Percentiles rank a stretch among this genome's conserved stretches.
phyloP scores from a whole-genome alignment of 169 alveolate genomes.

The Cryptosporidium meleagridis region DNA sequence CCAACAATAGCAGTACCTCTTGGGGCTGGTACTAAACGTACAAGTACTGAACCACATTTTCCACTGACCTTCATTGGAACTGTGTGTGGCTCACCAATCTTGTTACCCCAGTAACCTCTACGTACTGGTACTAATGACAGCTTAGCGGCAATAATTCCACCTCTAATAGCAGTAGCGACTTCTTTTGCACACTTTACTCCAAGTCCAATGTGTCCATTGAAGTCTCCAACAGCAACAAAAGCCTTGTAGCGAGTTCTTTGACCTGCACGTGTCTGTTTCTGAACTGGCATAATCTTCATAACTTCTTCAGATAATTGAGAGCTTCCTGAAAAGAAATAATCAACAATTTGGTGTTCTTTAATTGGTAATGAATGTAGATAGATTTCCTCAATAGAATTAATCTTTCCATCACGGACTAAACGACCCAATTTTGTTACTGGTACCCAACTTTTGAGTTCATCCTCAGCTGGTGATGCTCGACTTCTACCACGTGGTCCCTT shows the following conservation, averaged over 20 bases:
- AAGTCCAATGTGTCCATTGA: conserved; percentile 96
- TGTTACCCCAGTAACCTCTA: conserved; percentile 99
- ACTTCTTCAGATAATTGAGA: conserved; percentile 98
- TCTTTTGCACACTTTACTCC: conserved; percentile 99
- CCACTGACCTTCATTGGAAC: conserved; percentile 99
- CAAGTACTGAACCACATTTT: conserved; percentile 99
- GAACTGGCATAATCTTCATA: conserved; percentile 99
- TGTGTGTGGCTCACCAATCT: conserved; percentile 99
- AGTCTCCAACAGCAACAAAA: conserved; percentile 98
- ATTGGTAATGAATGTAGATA: conserved; percentile 99
- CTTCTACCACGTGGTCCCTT: conserved; percentile 82
- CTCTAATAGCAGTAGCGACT: conserved; percentile 99
- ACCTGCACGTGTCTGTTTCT: conserved; percentile 99
- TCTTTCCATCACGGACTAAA: conserved; percentile 96
- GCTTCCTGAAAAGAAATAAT: conserved; percentile 90
- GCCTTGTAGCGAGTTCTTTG: conserved; percentile 99
- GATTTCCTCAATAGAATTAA: conserved; percentile 97
- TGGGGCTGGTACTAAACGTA: conserved; percentile 99
- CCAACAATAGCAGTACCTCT: conserved; percentile 99
- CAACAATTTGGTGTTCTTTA: conserved; percentile 98
- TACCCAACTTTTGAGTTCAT: conserved; percentile 97
- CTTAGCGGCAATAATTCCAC: conserved; percentile 99
- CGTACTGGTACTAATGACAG: conserved; percentile 98
- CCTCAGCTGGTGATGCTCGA: conserved; percentile 91
- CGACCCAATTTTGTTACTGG: conserved; percentile 99